Percentiles rank a stretch among this genome's conserved stretches.
Evolutionary conservation across 2,329 filamentous ascomycete genomes (phyloP).

Genomic region (Trichoderma sp.): DNA sequence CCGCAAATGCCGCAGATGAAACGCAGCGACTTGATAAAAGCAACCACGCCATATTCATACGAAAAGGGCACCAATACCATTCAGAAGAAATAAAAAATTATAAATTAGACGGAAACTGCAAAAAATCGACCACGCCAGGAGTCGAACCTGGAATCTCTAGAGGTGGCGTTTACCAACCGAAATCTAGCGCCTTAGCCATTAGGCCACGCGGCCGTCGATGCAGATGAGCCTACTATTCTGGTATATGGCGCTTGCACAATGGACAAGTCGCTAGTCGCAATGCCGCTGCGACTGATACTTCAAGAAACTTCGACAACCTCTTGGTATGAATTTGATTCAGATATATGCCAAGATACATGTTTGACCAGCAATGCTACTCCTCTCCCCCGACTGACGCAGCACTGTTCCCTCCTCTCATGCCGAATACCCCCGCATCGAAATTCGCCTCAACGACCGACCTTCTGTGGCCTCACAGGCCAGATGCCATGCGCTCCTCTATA

Average conservation of each 20-base stretch:
- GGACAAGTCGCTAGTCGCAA: neutral
- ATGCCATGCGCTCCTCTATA: neutral
- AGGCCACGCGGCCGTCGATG: constrained; percentile 34
- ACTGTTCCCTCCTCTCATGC: neutral
- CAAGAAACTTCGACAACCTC: neutral
- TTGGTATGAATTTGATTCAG: neutral
- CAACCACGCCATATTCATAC: neutral
- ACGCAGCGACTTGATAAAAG: neutral
- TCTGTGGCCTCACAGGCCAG: neutral
- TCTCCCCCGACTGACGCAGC: neutral
- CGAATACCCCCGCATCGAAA: neutral
- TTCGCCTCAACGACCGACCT: neutral
- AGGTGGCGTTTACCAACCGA: constrained; percentile 29
- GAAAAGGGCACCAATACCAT: neutral
- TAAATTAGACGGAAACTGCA: neutral
- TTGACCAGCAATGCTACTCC: neutral
- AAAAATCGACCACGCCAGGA: constrained; percentile 36
- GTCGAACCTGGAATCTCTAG: constrained; percentile 40
- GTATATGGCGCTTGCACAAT: neutral
- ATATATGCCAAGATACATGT: neutral
- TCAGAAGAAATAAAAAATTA: neutral
- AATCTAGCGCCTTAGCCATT: constrained; percentile 40
- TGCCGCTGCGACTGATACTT: neutral
- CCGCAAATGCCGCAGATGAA: neutral
- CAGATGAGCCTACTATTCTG: neutral